These are phyloP conservation scores for Lagenidium giganteum DNA, from an alignment of 352 stramenopile genomes.

Conservation along the genomic window DNA sequence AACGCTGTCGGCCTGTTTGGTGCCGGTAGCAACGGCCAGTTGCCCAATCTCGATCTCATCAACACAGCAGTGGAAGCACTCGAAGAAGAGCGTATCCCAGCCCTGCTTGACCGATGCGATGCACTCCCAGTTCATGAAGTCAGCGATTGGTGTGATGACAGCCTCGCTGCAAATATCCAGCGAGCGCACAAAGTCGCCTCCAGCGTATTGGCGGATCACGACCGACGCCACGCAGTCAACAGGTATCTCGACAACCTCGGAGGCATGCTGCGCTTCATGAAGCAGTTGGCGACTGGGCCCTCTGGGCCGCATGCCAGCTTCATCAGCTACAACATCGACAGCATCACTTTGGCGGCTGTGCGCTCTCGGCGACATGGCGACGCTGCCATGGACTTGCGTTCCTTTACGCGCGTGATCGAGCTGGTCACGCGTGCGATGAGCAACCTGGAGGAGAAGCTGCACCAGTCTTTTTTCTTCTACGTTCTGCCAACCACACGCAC, in stretches of 20 bases:
- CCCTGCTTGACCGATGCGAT: conserved; percentile 42
- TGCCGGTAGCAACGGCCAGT: conserved; percentile 74
- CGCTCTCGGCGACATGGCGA: conserved; percentile 17
- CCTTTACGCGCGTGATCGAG: conserved; percentile 50
- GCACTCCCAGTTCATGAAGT: conserved; percentile 5
- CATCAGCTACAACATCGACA: conserved; percentile 85
- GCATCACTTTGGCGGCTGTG: conserved; percentile 51
- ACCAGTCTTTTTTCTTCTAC: conserved; percentile 88
- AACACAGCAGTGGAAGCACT: conserved; percentile 67
- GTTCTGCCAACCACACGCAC: conserved; percentile 61
- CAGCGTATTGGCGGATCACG: conserved; percentile 5
- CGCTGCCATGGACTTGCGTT: conserved; percentile 19
- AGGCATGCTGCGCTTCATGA: conserved; percentile 83
- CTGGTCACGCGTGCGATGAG: conserved; percentile 72
- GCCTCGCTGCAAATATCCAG: neutral
- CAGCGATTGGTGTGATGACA: conserved; percentile 7
- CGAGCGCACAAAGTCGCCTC: neutral
- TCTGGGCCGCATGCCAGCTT: conserved; percentile 71
- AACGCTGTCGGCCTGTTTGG: conserved; percentile 51
- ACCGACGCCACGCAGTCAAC: conserved; percentile 16
- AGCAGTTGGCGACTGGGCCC: conserved; percentile 50
- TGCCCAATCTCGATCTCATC: conserved; percentile 84
- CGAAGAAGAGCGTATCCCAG: conserved; percentile 33
- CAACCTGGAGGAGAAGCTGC: conserved; percentile 86
- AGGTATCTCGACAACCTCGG: conserved; percentile 52